A percentile compares a stretch with the other conserved stretches of the same genome.
These are phyloP conservation scores for Claviceps humidiphila DNA, from an alignment of 2,329 filamentous ascomycete genomes.

Conservation along the genomic window DNA sequence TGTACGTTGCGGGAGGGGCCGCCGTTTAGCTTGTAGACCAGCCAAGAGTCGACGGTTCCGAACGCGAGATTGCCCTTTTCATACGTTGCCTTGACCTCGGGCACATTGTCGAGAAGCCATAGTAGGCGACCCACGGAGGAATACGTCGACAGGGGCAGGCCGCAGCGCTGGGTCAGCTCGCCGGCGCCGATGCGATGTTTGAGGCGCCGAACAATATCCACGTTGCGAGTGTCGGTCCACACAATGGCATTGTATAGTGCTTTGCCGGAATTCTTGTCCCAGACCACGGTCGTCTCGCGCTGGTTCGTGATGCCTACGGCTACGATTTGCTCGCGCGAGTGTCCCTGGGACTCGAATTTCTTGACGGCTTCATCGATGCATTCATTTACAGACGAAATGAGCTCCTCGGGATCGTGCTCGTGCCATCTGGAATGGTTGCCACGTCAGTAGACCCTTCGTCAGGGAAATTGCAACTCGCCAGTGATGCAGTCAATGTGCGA, in stretches of 20 bases:
- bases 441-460: neutral
- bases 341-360: slow-evolving; percentile 53
- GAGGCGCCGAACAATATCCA: slow-evolving; percentile 57
- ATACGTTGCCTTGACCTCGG: slow-evolving; percentile 55
- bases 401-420: slow-evolving; percentile 68
- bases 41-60: slow-evolving; percentile 70
- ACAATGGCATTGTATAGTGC: slow-evolving; percentile 71
- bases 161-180: slow-evolving; percentile 54
- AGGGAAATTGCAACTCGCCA: neutral
- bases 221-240: slow-evolving; percentile 73
- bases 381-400: slow-evolving; percentile 56
- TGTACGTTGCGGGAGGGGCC: slow-evolving; percentile 50
- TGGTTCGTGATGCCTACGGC: slow-evolving; percentile 74
- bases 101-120: slow-evolving; percentile 60
- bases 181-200: slow-evolving; percentile 54
- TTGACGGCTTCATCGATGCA: slow-evolving; percentile 66
- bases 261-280: slow-evolving; percentile 65
- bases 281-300: slow-evolving; percentile 68
- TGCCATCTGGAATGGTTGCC: slow-evolving; percentile 51
- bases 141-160: slow-evolving; percentile 70
- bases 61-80: slow-evolving; percentile 60
- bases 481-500: neutral
- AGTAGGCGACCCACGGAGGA: slow-evolving; percentile 66
- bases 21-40: slow-evolving; percentile 68
- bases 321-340: slow-evolving; percentile 54